A percentile compares a stretch with the other conserved stretches of the same genome.
Evolutionary conservation across 2,329 filamentous ascomycete species (phyloP).

Genomic region (Colletotrichum eremochloae): DNA sequence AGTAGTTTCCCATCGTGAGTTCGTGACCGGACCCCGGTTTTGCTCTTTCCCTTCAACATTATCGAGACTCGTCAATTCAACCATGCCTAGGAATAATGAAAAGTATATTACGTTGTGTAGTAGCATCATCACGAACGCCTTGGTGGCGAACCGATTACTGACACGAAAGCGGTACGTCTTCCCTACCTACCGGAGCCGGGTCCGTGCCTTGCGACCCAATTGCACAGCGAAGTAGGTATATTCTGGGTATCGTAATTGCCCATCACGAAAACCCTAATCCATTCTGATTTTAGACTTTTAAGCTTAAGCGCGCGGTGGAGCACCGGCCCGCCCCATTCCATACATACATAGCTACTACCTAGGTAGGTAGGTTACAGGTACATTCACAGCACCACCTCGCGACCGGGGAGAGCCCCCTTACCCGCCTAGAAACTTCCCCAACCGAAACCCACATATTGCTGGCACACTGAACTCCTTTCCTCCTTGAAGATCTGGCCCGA

Average conservation of each 20-base stretch:
- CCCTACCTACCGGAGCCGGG: not conserved
- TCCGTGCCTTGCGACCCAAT: not conserved
- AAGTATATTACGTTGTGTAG: not conserved
- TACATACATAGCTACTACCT: not conserved
- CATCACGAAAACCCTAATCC: not conserved
- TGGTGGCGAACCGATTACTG: not conserved
- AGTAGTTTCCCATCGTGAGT: not conserved
- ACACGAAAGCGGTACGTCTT: not conserved
- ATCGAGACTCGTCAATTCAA: not conserved
- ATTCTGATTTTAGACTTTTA: conserved; percentile 27
- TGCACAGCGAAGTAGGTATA: not conserved
- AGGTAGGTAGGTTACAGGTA: not conserved
- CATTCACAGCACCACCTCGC: not conserved
- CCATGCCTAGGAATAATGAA: not conserved
- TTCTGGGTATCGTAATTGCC: not conserved
- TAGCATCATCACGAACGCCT: not conserved
- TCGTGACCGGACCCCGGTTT: not conserved
- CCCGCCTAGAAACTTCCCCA: conserved; percentile 1
- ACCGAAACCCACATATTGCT: conserved; percentile 1
- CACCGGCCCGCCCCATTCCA: not conserved
- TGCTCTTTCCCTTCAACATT: not conserved
- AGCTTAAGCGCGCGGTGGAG: conserved; percentile 22
- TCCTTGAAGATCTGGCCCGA: not conserved
- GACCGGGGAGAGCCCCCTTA: not conserved
- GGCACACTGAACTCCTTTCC: not conserved